Evolutionary conservation across 345 rosid genomes (phyloP).

Genomic region (Orychophragmus violaceus): DNA sequence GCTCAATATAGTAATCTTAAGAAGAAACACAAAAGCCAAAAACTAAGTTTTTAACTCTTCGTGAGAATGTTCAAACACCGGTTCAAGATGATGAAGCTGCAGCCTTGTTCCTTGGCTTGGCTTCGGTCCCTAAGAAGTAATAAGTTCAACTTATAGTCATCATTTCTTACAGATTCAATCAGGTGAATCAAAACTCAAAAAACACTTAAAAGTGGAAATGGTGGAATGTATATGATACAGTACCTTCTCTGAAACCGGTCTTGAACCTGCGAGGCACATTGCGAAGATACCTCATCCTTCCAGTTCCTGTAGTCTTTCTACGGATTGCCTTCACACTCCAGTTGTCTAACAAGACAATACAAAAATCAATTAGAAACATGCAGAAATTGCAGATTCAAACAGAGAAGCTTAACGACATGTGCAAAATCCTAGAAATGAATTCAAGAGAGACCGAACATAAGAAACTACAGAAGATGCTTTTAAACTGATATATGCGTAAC

Average conservation of each 20-base stretch:
- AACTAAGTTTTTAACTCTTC: background rate
- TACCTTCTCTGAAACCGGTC: slow-evolving; percentile 77
- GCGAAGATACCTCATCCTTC: slow-evolving; percentile 73
- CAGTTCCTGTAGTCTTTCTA: slow-evolving; percentile 75
- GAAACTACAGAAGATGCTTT: background rate
- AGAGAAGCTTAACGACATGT: background rate
- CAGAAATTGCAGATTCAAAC: background rate
- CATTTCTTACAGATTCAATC: background rate
- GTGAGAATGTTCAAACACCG: background rate
- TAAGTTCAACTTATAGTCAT: background rate
- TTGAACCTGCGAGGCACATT: slow-evolving; percentile 68
- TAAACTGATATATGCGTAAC: background rate
- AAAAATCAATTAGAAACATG: background rate
- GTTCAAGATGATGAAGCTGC: slow-evolving; percentile 45
- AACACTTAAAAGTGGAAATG: too few relatives aligned
- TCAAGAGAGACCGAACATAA: background rate
- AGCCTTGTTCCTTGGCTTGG: slow-evolving; percentile 54
- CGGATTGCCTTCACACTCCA: slow-evolving; percentile 80
- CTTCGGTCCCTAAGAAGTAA: slow-evolving; percentile 49
- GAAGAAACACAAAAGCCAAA: slow-evolving; percentile 12
- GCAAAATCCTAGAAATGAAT: background rate
- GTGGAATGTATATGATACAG: background rate
- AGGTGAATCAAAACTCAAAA: background rate
- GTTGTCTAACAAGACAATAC: slow-evolving; percentile 37
- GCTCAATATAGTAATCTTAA: background rate